Percentiles rank a stretch among this genome's conserved stretches.
phyloP scores from a whole-genome alignment of 2,329 filamentous ascomycete genomes.

The Fusarium praegraminearum region DNA sequence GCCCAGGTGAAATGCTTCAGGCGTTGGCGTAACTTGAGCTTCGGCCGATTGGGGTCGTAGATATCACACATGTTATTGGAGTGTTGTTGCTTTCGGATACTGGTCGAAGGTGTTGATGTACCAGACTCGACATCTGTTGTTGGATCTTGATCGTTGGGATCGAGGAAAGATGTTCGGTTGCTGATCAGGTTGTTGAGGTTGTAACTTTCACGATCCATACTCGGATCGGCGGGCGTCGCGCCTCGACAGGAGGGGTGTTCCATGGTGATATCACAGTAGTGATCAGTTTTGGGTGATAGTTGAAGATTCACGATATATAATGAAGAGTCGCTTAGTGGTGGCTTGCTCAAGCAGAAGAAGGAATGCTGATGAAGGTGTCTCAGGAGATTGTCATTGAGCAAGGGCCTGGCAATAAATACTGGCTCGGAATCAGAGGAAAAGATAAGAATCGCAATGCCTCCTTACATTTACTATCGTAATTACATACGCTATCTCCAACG shows the following conservation, averaged over 20 bases:
- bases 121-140: conserved; percentile 22
- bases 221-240: background rate
- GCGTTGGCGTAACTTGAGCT: conserved; percentile 57
- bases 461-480: conserved; percentile 12
- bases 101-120: conserved; percentile 19
- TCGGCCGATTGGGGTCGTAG: conserved; percentile 44
- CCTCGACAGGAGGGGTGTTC: conserved; percentile 2
- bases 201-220: conserved; percentile 15
- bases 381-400: background rate
- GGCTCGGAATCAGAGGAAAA: background rate
- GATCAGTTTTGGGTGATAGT: background rate
- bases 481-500: conserved; percentile 11
- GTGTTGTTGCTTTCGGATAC: background rate
- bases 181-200: conserved; percentile 13
- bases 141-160: background rate
- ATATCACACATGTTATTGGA: conserved; percentile 15
- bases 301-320: background rate
- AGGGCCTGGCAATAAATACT: conserved; percentile 25
- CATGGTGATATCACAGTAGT: background rate
- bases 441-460: conserved; percentile 10
- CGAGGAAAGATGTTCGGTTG: background rate
- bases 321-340: too few relatives aligned
- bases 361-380: background rate
- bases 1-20: conserved; percentile 74
- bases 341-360: background rate